These are phyloP conservation scores for Tausonia pullulans DNA, from an alignment of 1,284 basidiomycete species.

Conservation along the genomic window DNA sequence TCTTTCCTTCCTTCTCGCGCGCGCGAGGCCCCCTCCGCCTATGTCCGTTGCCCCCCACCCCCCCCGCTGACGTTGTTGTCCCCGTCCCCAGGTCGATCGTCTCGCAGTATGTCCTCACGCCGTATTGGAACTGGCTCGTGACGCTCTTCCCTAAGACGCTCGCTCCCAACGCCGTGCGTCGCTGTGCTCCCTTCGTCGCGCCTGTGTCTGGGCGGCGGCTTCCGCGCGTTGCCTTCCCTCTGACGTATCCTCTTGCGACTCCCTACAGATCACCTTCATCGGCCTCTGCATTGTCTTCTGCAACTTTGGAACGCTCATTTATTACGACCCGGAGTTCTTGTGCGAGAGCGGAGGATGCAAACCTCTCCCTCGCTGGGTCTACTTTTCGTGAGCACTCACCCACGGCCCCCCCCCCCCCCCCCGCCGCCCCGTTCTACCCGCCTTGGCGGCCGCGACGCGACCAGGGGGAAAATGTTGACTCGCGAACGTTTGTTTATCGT, in stretches of 20 bases:
- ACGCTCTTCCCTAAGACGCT: constrained; percentile 75
- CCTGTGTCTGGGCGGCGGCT: background rate
- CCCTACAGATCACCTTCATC: constrained; percentile 58
- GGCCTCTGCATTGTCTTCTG: constrained; percentile 71
- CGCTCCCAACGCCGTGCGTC: constrained; percentile 79
- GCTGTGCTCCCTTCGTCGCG: background rate
- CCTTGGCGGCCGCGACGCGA: no score
- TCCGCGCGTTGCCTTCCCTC: background rate
- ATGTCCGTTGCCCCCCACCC: background rate
- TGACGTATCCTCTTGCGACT: background rate
- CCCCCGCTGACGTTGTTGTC: background rate
- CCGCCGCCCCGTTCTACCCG: background rate
- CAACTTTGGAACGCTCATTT: constrained; percentile 74
- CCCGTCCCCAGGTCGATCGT: constrained; percentile 49
- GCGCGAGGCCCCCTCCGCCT: background rate
- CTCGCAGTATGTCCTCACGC: constrained; percentile 70
- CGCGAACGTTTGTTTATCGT: constrained; percentile 3
- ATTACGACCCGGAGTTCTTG: constrained; percentile 66
- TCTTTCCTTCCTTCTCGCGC: background rate
- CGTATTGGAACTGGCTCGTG: constrained; percentile 93
- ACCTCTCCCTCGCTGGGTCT: constrained; percentile 69
- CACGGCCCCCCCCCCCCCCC: background rate
- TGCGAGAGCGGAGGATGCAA: constrained; percentile 50
- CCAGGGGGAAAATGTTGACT: no score
- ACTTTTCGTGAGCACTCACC: constrained; percentile 55